Conservation (phyloP, 352 stramenopile species). For the Phytophthora tubulina region DNA sequence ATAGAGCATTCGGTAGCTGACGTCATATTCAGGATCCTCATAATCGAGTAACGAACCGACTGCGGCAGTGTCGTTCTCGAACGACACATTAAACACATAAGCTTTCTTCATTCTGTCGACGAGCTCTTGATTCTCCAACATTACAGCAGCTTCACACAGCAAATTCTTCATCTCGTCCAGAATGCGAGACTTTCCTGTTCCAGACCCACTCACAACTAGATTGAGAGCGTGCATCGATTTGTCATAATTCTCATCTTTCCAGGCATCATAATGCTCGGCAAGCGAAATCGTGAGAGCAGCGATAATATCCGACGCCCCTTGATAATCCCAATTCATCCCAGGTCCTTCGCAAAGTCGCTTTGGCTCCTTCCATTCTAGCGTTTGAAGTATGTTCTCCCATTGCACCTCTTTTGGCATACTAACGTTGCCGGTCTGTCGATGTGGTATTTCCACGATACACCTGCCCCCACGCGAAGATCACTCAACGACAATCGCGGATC, state of each 20-base stretch:
- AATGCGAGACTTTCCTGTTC: conserved; percentile 37
- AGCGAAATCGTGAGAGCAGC: background rate
- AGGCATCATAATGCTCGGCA: conserved; percentile 11
- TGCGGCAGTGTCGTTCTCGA: background rate
- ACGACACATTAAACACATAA: conserved; percentile 15
- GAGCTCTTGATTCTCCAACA: conserved; percentile 10
- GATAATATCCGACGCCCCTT: background rate
- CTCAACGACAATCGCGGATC: no score
- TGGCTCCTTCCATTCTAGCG: conserved; percentile 27
- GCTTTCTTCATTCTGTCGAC: conserved; percentile 10
- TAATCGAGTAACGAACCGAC: background rate
- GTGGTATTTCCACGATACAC: no score
- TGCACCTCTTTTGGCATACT: background rate
- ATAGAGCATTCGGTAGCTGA: background rate
- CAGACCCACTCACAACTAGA: conserved; percentile 27
- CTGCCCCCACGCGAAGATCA: no score
- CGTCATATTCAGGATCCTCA: background rate
- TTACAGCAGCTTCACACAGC: conserved; percentile 25
- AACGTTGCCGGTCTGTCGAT: no score
- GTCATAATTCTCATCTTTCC: background rate
- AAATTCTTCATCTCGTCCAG: conserved; percentile 42
- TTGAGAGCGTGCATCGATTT: conserved; percentile 23
- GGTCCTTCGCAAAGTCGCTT: conserved; percentile 1
- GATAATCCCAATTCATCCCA: conserved; percentile 3
- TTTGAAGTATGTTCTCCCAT: background rate